phyloP scores from a whole-genome alignment of 768 basidiomycete species.

The Lentinula edodes region DNA sequence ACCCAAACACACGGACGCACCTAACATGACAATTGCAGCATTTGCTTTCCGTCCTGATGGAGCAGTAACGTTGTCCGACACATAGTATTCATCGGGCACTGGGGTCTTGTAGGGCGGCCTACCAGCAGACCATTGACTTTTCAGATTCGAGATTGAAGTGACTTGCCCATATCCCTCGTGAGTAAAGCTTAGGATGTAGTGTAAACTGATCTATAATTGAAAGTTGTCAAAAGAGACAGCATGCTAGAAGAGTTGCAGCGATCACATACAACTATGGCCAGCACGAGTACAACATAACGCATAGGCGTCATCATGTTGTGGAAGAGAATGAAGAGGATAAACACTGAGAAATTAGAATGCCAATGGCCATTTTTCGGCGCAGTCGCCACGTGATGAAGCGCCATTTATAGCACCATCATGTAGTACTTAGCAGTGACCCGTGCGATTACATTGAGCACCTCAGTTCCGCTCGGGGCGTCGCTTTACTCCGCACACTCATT shows the following conservation, averaged over 20 bases:
- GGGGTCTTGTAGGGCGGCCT: conserved; percentile 50
- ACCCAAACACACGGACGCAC: conserved; percentile 17
- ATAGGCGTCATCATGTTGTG: conserved; percentile 49
- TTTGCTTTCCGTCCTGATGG: conserved; percentile 62
- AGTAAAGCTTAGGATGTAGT: conserved; percentile 62
- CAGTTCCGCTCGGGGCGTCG: too few relatives aligned
- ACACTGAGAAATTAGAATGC: neutral
- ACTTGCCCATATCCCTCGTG: conserved; percentile 59
- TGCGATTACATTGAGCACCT: too few relatives aligned
- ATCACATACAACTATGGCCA: conserved; percentile 38
- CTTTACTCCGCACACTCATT: too few relatives aligned
- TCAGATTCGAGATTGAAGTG: conserved; percentile 45
- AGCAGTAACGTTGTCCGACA: conserved; percentile 27
- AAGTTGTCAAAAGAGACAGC: neutral
- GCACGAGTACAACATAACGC: conserved; percentile 48
- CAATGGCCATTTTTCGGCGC: neutral
- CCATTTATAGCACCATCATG: neutral
- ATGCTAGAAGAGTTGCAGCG: neutral
- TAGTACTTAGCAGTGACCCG: too few relatives aligned
- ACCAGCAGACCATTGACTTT: conserved; percentile 23
- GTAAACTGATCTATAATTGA: conserved; percentile 39
- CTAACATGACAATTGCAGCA: conserved; percentile 78
- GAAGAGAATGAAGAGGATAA: neutral
- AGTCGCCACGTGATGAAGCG: conserved; percentile 10
- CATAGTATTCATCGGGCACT: conserved; percentile 57